Evolutionary conservation across 192 early-diverging fungal genomes (phyloP).

Genomic region (Thoreauomyces humboldtii): DNA sequence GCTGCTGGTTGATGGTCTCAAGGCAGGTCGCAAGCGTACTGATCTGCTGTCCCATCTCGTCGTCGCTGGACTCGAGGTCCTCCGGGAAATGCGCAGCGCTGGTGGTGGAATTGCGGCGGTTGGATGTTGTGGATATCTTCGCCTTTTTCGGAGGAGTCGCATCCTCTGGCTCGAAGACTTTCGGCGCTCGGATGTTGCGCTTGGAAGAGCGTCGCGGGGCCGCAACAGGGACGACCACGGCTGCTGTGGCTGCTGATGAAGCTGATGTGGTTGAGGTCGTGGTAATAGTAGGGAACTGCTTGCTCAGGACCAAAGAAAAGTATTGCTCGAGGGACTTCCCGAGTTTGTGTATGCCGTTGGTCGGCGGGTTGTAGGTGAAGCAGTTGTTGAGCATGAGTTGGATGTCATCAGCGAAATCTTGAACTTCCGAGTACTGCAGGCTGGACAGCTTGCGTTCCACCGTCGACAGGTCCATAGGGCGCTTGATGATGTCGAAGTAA

Average conservation of each 20-base stretch:
- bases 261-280: neutral
- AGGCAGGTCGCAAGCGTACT: constrained; percentile 19
- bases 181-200: constrained; percentile 19
- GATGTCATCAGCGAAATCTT: constrained; percentile 64
- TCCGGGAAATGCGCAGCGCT: neutral
- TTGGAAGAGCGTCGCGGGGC: constrained; percentile 16
- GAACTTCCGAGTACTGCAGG: constrained; percentile 46
- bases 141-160: constrained; percentile 4
- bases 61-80: neutral
- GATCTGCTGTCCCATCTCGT: constrained; percentile 23
- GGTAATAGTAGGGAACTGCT: constrained; percentile 26
- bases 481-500: constrained; percentile 63
- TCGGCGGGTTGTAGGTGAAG: constrained; percentile 68
- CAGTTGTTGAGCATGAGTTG: constrained; percentile 71
- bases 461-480: constrained; percentile 80
- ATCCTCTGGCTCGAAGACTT: constrained; percentile 29
- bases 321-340: constrained; percentile 28
- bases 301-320: constrained; percentile 26
- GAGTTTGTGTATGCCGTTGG: constrained; percentile 39
- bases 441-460: constrained; percentile 52
- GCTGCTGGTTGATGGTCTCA: constrained; percentile 18
- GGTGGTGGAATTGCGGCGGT: constrained; percentile 11
- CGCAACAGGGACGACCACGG: no score
- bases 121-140: constrained; percentile 4
- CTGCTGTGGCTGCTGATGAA: neutral